These are phyloP conservation scores for Crithidia thermophila DNA, from an alignment of 208 protist genomes.

Conservation along the genomic window DNA sequence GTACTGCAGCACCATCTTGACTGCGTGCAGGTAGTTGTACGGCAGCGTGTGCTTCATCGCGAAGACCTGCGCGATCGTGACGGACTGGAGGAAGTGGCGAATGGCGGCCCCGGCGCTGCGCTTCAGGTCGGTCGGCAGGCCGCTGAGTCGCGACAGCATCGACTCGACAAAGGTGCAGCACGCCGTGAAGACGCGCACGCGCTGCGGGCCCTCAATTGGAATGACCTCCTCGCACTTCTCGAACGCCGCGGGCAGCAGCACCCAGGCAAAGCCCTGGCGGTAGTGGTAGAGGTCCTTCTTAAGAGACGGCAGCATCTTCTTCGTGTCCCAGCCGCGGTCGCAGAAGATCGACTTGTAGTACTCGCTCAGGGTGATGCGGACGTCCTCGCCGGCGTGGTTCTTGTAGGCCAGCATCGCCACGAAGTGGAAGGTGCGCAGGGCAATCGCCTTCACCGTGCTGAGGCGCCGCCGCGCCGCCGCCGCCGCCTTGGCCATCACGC, in stretches of 20 bases:
- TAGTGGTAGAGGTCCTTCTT: constrained; percentile 90
- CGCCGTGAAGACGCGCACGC: constrained; percentile 69
- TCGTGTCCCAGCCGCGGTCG: constrained; percentile 88
- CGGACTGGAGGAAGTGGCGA: constrained; percentile 62
- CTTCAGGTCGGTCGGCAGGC: constrained; percentile 65
- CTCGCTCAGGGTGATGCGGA: constrained; percentile 75
- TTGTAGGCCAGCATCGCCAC: constrained; percentile 84
- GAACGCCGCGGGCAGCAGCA: constrained; percentile 64
- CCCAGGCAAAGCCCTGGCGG: constrained; percentile 88
- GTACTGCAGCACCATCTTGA: constrained; percentile 89
- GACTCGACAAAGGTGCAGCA: constrained; percentile 79
- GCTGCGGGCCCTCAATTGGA: constrained; percentile 63
- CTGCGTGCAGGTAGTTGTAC: constrained; percentile 77
- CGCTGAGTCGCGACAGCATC: constrained; percentile 79
- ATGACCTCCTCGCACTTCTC: constrained; percentile 81
- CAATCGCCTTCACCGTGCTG: constrained; percentile 57
- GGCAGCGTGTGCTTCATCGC: constrained; percentile 86
- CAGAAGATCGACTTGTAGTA: constrained; percentile 93
- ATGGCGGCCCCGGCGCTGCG: constrained; percentile 46
- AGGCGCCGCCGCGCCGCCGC: constrained; percentile 63
- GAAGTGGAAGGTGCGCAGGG: constrained; percentile 85
- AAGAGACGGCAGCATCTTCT: constrained; percentile 60
- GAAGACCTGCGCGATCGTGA: constrained; percentile 63
- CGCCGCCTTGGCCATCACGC: constrained; percentile 46
- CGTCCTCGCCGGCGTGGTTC: constrained; percentile 85